Evolutionary conservation across 768 basidiomycete species (phyloP).

Genomic region (Boletus subparvulus): DNA sequence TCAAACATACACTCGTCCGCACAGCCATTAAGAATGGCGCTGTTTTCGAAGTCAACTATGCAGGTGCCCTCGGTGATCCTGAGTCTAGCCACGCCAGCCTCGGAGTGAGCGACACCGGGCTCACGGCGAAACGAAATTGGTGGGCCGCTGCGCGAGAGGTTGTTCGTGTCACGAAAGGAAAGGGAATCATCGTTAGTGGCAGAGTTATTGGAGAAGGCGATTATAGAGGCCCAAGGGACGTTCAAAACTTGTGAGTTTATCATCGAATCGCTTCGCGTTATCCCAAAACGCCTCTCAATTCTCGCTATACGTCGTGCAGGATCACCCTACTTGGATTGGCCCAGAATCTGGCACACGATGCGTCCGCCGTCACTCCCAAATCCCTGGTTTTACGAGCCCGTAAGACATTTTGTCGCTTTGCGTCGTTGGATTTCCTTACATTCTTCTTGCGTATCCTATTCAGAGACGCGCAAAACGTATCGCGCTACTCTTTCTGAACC

Average conservation of each 20-base stretch:
- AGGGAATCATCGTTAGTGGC: conserved; percentile 69
- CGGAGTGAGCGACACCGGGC: conserved; percentile 52
- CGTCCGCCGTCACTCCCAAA: conserved; percentile 59
- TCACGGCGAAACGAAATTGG: conserved; percentile 72
- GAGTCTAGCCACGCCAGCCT: conserved; percentile 45
- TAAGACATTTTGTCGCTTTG: conserved; percentile 35
- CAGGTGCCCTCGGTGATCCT: conserved; percentile 65
- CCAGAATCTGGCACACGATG: conserved; percentile 66
- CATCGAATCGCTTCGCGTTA: background rate
- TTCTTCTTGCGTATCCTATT: background rate
- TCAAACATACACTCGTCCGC: conserved; percentile 82
- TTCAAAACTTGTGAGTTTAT: conserved; percentile 67
- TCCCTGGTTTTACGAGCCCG: conserved; percentile 72
- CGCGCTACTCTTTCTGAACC: conserved; percentile 80
- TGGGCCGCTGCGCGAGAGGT: conserved; percentile 80
- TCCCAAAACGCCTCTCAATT: background rate
- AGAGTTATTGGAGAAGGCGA: conserved; percentile 62
- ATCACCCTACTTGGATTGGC: conserved; percentile 65
- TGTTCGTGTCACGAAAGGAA: conserved; percentile 77
- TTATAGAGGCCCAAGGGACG: conserved; percentile 68
- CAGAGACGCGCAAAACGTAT: conserved; percentile 81
- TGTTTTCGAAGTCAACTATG: conserved; percentile 79
- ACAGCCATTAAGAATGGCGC: conserved; percentile 81
- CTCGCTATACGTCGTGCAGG: conserved; percentile 36
- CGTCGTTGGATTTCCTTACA: background rate